Conservation (phyloP, 1,139 yeast species). For the Magnusiomyces sp. region DNA sequence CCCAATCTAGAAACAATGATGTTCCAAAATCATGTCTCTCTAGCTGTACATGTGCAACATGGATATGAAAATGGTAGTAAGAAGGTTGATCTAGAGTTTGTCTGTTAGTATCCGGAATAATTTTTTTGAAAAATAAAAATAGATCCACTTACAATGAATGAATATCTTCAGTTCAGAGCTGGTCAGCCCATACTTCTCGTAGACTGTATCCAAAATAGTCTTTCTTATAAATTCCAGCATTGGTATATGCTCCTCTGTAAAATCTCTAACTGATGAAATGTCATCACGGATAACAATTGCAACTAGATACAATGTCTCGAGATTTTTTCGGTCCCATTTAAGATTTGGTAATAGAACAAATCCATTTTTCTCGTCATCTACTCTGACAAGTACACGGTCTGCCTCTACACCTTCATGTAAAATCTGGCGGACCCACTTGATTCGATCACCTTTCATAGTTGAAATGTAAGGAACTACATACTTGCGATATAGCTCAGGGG, state of each 20-base stretch:
- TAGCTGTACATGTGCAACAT: conserved; percentile 69
- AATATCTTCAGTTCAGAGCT: conserved; percentile 58
- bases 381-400: conserved; percentile 62
- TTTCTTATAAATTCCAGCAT: conserved; percentile 44
- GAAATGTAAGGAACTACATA: conserved; percentile 69
- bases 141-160: conserved; percentile 44
- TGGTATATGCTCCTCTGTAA: conserved; percentile 48
- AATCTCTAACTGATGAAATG: conserved; percentile 69
- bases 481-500: conserved; percentile 61
- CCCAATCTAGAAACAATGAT: conserved; percentile 73
- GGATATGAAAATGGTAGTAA: conserved; percentile 90
- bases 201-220: conserved; percentile 42
- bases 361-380: conserved; percentile 47
- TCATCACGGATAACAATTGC: conserved; percentile 68
- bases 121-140: background rate
- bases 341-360: conserved; percentile 37
- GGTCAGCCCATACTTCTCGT: conserved; percentile 38
- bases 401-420: conserved; percentile 75
- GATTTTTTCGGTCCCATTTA: conserved; percentile 83
- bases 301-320: conserved; percentile 66
- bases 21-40: conserved; percentile 72
- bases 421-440: conserved; percentile 88
- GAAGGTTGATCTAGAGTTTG: conserved; percentile 61
- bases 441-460: conserved; percentile 65
- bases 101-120: conserved; percentile 6